These are phyloP conservation scores for Tuber borchii DNA, from an alignment of 495 filamentous ascomycete species.

Conservation along the genomic window DNA sequence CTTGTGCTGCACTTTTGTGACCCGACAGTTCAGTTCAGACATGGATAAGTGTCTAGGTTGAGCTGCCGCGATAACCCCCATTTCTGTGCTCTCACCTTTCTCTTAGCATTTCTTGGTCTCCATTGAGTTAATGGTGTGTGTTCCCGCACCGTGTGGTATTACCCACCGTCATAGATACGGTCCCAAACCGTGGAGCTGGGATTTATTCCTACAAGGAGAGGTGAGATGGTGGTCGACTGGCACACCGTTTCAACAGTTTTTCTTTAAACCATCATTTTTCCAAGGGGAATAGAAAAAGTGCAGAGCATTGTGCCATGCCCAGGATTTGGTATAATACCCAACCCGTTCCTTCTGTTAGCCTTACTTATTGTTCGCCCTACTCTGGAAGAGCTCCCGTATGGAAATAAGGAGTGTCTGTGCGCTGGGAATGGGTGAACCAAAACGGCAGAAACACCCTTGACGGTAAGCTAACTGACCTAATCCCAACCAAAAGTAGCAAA, in stretches of 20 bases:
- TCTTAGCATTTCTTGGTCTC: background rate
- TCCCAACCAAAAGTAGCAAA: background rate
- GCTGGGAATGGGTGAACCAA: conserved; percentile 21
- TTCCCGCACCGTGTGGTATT: conserved; percentile 14
- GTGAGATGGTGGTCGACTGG: conserved; percentile 23
- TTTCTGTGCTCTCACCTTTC: conserved; percentile 5
- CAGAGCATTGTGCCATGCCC: background rate
- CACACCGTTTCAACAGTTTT: conserved; percentile 32
- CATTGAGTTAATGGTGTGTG: conserved; percentile 25
- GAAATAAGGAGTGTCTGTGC: conserved; percentile 24
- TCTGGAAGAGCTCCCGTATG: conserved; percentile 9
- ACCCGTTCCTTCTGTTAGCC: conserved; percentile 32
- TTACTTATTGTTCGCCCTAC: conserved; percentile 29
- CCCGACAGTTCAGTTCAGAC: conserved; percentile 38
- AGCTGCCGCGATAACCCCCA: conserved; percentile 41
- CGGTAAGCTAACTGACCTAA: conserved; percentile 4
- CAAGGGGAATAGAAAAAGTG: conserved; percentile 11
- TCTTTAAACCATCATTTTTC: conserved; percentile 11
- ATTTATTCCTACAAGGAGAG: conserved; percentile 26
- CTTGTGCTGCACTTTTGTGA: conserved; percentile 30
- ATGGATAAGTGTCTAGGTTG: conserved; percentile 36
- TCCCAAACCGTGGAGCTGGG: conserved; percentile 38
- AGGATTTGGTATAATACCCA: conserved; percentile 1
- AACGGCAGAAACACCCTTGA: conserved; percentile 23
- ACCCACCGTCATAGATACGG: conserved; percentile 34